Conservation (phyloP, 805 yeast genomes). For the Clavispora vitiphila region DNA sequence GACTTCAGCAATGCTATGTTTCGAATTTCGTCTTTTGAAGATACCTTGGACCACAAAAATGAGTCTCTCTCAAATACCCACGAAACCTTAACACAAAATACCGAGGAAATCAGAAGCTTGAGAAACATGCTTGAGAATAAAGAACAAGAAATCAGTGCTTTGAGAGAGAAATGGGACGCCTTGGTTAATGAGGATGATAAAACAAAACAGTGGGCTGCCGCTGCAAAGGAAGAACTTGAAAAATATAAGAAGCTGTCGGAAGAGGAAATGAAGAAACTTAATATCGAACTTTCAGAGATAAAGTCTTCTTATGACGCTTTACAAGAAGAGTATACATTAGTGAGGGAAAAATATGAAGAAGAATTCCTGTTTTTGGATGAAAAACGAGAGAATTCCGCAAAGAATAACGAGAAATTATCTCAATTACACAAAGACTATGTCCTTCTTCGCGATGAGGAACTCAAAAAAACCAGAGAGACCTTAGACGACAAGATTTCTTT, state of each 20-base stretch:
- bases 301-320: not conserved
- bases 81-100: not conserved
- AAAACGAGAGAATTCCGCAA: not conserved
- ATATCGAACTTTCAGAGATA: not conserved
- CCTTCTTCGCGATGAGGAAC: not conserved
- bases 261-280: too few relatives aligned
- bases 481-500: not conserved
- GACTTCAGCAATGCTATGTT: not conserved
- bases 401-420: not conserved
- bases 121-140: not conserved
- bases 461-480: not conserved
- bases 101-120: slow-evolving; percentile 5
- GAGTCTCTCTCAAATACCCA: not conserved
- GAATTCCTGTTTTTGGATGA: not conserved
- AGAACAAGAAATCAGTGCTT: not conserved
- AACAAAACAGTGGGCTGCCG: not conserved
- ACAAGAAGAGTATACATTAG: not conserved
- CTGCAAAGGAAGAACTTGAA: not conserved
- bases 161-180: not conserved
- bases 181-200: not conserved
- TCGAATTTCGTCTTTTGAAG: not conserved
- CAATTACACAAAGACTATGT: not conserved
- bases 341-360: not conserved
- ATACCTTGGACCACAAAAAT: not conserved
- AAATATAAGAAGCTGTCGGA: not conserved